phyloP scores from a whole-genome alignment of 2,329 filamentous ascomycete species.

The Chaetomiaceae sp. region DNA sequence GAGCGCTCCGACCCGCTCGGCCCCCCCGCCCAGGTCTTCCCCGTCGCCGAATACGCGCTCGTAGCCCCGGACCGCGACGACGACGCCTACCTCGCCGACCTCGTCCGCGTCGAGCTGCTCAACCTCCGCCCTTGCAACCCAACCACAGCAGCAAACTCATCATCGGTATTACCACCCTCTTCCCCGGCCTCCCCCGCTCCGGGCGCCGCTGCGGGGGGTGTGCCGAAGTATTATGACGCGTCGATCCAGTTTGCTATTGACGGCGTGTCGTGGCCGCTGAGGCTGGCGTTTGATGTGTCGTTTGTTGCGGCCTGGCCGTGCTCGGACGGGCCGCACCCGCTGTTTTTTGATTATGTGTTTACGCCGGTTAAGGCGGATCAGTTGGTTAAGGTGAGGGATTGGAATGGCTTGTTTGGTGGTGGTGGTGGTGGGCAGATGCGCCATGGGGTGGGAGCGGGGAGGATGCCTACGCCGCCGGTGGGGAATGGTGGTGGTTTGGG shows the following conservation, averaged over 20 bases:
- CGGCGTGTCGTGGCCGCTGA: conserved; percentile 58
- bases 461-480: background rate
- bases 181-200: conserved; percentile 29
- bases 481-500: conserved; percentile 7
- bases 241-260: conserved; percentile 60
- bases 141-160: conserved; percentile 1
- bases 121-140: conserved; percentile 45
- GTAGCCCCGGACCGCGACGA: conserved; percentile 50
- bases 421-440: background rate
- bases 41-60: conserved; percentile 63
- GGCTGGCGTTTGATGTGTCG: conserved; percentile 59
- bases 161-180: conserved; percentile 10
- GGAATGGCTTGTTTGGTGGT: conserved; percentile 39
- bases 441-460: background rate
- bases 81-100: conserved; percentile 49
- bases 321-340: conserved; percentile 57
- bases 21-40: conserved; percentile 56
- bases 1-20: conserved; percentile 66
- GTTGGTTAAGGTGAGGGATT: conserved; percentile 60
- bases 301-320: conserved; percentile 64
- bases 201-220: conserved; percentile 7
- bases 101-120: conserved; percentile 65
- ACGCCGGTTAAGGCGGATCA: conserved; percentile 57
- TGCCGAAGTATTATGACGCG: conserved; percentile 53
- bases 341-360: conserved; percentile 68